Conservation (phyloP, 192 early-diverging fungal genomes). For the Coemansia sp. region DNA sequence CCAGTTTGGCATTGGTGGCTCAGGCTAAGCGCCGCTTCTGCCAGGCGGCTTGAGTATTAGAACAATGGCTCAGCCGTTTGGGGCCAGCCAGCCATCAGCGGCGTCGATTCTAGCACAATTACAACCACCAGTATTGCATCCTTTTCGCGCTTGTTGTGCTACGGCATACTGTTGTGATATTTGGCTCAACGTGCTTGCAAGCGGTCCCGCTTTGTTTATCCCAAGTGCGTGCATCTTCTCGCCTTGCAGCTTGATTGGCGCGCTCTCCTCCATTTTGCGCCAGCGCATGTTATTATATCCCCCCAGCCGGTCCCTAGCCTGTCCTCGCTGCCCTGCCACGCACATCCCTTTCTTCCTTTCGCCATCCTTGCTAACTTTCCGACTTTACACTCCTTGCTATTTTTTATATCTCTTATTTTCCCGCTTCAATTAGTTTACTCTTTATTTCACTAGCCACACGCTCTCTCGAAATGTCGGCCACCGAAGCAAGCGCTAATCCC, state of each 20-base stretch:
- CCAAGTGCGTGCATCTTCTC: constrained; percentile 3
- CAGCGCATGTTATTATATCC: constrained; percentile 4
- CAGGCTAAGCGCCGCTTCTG: constrained; percentile 1
- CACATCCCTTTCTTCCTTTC: constrained; percentile 10
- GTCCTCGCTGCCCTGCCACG: constrained; percentile 7
- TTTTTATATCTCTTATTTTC: not conserved
- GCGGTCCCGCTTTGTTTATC: constrained; percentile 14
- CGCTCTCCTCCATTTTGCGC: not conserved
- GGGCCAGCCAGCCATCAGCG: constrained; percentile 4
- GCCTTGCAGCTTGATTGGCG: constrained; percentile 16
- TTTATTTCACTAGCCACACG: constrained; percentile 6
- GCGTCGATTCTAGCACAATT: constrained; percentile 10
- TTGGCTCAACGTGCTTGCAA: not conserved
- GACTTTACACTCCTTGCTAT: constrained; percentile 16
- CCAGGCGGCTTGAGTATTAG: not conserved
- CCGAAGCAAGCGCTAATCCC: constrained; percentile 47
- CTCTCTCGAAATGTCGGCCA: constrained; percentile 43
- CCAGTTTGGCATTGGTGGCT: constrained; percentile 1
- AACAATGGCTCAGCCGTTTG: constrained; percentile 8
- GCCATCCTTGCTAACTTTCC: constrained; percentile 10
- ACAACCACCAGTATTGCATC: constrained; percentile 11
- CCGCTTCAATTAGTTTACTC: not conserved
- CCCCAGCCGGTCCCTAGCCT: constrained; percentile 11
- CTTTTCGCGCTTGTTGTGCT: constrained; percentile 9
- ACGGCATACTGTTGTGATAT: not conserved